Evolutionary conservation across 768 basidiomycete genomes (phyloP).

Genomic region (Pulveroboletus ravenelii): DNA sequence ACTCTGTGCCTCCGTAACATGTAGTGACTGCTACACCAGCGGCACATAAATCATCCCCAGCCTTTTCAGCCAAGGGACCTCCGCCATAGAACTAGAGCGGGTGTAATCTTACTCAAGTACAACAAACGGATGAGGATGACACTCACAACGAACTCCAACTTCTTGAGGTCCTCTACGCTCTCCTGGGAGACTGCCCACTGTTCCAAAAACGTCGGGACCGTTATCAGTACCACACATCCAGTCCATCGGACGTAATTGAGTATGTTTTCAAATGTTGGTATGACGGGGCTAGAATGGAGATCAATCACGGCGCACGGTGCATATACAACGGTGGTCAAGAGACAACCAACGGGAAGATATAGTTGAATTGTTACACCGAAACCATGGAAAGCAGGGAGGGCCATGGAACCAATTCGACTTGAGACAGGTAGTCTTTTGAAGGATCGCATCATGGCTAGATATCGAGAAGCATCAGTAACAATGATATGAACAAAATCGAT

Average conservation of each 20-base stretch:
- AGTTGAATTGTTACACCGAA: slow-evolving; percentile 32
- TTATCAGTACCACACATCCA: slow-evolving; percentile 6
- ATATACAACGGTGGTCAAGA: slow-evolving; percentile 28
- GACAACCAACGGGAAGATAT: slow-evolving; percentile 25
- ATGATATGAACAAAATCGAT: not conserved
- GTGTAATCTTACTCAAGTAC: not conserved
- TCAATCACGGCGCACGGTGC: slow-evolving; percentile 23
- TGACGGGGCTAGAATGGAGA: slow-evolving; percentile 8
- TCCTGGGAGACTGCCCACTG: slow-evolving; percentile 9
- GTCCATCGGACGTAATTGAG: slow-evolving; percentile 12
- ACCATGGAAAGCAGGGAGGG: slow-evolving; percentile 39
- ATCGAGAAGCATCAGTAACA: not conserved
- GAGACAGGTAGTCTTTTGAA: not conserved
- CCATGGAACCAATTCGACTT: slow-evolving; percentile 25
- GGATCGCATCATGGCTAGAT: not conserved
- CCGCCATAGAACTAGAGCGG: slow-evolving; percentile 7
- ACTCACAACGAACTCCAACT: slow-evolving; percentile 18
- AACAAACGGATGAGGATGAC: not conserved
- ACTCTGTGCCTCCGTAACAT: slow-evolving; percentile 22
- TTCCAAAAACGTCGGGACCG: slow-evolving; percentile 20
- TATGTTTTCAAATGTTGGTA: slow-evolving; percentile 20
- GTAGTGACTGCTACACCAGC: slow-evolving; percentile 13
- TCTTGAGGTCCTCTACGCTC: slow-evolving; percentile 16
- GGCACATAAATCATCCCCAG: slow-evolving; percentile 13
- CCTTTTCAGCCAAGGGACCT: slow-evolving; percentile 10